Percentiles rank a stretch among this genome's conserved stretches.
phyloP scores from a whole-genome alignment of 768 basidiomycete species.

The Suillus decipiens region DNA sequence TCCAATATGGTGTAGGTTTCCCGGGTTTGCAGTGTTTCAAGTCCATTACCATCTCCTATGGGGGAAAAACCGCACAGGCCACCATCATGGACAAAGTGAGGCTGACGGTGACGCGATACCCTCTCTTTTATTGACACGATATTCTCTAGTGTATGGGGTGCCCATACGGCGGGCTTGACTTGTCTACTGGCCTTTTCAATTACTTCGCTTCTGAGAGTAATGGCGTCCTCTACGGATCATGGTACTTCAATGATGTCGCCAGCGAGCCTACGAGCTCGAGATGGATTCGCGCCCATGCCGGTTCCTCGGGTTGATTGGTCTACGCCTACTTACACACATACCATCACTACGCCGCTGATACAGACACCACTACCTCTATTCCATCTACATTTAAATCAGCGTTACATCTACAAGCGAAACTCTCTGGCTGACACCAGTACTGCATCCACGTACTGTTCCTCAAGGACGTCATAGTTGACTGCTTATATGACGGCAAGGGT shows the following conservation, averaged over 20 bases:
- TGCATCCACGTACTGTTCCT: not conserved
- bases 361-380: not conserved
- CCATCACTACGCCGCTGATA: not conserved
- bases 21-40: conserved; percentile 67
- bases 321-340: not conserved
- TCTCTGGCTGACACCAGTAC: not conserved
- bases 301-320: not conserved
- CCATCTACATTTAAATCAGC: not conserved
- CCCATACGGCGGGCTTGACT: conserved; percentile 64
- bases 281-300: not conserved
- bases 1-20: conserved; percentile 57
- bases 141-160: conserved; percentile 61
- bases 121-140: conserved; percentile 1
- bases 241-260: conserved; percentile 52
- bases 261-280: conserved; percentile 12
- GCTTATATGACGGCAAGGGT: not conserved
- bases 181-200: conserved; percentile 65
- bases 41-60: conserved; percentile 55
- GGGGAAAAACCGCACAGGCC: conserved; percentile 55
- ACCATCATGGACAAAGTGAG: conserved; percentile 61
- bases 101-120: too few relatives aligned
- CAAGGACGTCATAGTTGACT: not conserved
- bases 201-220: conserved; percentile 47
- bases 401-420: not conserved
- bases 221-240: conserved; percentile 61